Percentiles rank a stretch among this genome's conserved stretches.
These are phyloP conservation scores for Leccinellum albellum DNA, from an alignment of 768 basidiomycete species.

Conservation along the genomic window DNA sequence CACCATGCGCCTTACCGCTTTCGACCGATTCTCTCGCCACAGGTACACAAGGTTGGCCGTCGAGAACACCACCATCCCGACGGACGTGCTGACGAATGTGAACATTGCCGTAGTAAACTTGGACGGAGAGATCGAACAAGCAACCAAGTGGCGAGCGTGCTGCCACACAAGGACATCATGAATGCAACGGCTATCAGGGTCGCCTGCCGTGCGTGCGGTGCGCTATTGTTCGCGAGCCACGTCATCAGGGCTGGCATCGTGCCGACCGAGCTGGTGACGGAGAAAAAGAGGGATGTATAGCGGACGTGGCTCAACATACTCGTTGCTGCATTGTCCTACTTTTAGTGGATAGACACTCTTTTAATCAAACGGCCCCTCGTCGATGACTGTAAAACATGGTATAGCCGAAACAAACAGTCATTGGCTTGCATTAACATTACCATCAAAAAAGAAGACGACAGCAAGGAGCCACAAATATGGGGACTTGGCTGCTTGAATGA, in stretches of 20 bases:
- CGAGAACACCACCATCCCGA: neutral
- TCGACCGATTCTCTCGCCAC: neutral
- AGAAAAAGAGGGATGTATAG: neutral
- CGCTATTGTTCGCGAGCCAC: neutral
- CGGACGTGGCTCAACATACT: neutral
- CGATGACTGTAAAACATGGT: conserved; percentile 51
- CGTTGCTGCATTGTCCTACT: neutral
- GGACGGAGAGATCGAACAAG: neutral
- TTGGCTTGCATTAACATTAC: conserved; percentile 22
- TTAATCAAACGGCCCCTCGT: neutral
- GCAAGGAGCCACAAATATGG: conserved; percentile 49
- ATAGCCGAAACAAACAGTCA: conserved; percentile 39
- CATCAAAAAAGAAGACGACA: conserved; percentile 51
- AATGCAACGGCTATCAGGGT: neutral
- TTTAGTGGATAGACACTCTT: neutral
- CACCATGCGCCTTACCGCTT: neutral
- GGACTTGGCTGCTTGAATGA: conserved; percentile 42
- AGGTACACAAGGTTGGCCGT: neutral
- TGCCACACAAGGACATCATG: neutral
- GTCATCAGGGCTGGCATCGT: neutral
- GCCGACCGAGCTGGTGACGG: neutral
- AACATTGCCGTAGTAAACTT: neutral
- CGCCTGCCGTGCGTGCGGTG: neutral
- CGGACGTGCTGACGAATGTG: neutral
- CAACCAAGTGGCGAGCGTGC: neutral